These are phyloP conservation scores for Pseudoscleropodium purum DNA, from an alignment of 225 moss, liverwort and hornwort species.

Conservation along the genomic window DNA sequence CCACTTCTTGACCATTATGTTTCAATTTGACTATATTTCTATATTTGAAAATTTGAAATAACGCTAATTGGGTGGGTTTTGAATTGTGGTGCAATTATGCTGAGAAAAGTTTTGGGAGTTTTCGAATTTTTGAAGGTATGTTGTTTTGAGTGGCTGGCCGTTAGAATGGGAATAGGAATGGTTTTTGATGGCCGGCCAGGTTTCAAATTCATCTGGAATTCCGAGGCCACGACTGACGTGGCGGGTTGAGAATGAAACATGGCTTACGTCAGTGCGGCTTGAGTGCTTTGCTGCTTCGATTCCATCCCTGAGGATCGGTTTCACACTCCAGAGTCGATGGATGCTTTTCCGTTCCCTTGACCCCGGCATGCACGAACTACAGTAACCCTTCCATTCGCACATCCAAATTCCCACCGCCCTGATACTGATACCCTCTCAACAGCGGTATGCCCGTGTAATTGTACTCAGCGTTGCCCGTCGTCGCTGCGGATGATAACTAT, in stretches of 20 bases:
- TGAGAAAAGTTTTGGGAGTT: background rate
- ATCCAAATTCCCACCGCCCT: background rate
- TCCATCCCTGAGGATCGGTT: background rate
- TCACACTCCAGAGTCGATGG: background rate
- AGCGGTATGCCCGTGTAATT: background rate
- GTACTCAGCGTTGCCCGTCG: too few relatives aligned
- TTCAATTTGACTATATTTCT: background rate
- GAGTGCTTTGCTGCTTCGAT: too few relatives aligned
- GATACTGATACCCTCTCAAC: background rate
- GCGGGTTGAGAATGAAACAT: background rate
- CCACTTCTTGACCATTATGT: too few relatives aligned
- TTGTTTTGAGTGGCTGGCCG: background rate
- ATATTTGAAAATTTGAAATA: background rate
- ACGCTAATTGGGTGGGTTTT: rapidly evolving
- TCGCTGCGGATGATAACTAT: background rate
- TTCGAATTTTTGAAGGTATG: background rate
- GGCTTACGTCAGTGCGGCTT: background rate
- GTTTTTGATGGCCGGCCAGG: background rate
- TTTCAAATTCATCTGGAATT: background rate
- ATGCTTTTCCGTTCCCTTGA: background rate
- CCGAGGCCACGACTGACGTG: background rate
- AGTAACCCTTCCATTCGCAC: too few relatives aligned
- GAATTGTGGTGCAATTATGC: background rate
- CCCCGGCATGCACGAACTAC: background rate
- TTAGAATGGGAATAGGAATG: background rate